Evolutionary conservation across 768 basidiomycete genomes (phyloP), one percentile per base, ranked within the genome.

Genomic region (Epithele typhae): DNA sequence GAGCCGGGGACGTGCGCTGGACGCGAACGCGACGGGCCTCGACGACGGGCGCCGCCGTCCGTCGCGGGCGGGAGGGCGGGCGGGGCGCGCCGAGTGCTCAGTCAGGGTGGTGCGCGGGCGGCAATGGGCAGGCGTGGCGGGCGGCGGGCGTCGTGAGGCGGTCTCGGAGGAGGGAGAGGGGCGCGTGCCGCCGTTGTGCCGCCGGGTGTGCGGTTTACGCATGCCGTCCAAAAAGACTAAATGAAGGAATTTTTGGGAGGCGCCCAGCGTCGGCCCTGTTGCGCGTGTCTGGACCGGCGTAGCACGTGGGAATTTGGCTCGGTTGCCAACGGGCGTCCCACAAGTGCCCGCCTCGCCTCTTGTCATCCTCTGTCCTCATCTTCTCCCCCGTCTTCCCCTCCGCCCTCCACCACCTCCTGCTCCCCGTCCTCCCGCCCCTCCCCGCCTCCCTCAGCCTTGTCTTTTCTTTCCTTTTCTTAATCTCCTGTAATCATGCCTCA

Each of bases 401-500:
- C 40, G 39, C 36, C 43, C 44, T 36, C 37, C 38, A 49, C 41
- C 45, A 30, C 52, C 47, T 53, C 52, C 45, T 51, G 38, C 46
- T 41, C 37, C 32, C 23, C 40, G 17, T 51, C 50, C 49, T 46
- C 46, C 48, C 37, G 27, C 32, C 37, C 40, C 54, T 41, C 34
- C 48, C 45, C 51, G 22, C 45, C 49, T 56, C 59, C 57, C 61
- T 60, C 56, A 59, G 57, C 61, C 64, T 51, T 62, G 57, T 60
- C 60, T 58, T 36, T 56, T 61, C 49, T 56, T 59, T 52, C 41
- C 49, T 64, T 52, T 62, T 59, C 58, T 55, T 58, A 53, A 39
- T 15, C 36, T 37, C 30, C 48, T 52, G 49, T 43, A 48, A 59
- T 58, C 33, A 73, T 70, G 73, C 56, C 64, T 36, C 57, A 72